Percentiles rank a stretch among this genome's conserved stretches.
Evolutionary conservation across 2,329 filamentous ascomycete species (phyloP).

Genomic region (Hymenoscyphus infarciens): DNA sequence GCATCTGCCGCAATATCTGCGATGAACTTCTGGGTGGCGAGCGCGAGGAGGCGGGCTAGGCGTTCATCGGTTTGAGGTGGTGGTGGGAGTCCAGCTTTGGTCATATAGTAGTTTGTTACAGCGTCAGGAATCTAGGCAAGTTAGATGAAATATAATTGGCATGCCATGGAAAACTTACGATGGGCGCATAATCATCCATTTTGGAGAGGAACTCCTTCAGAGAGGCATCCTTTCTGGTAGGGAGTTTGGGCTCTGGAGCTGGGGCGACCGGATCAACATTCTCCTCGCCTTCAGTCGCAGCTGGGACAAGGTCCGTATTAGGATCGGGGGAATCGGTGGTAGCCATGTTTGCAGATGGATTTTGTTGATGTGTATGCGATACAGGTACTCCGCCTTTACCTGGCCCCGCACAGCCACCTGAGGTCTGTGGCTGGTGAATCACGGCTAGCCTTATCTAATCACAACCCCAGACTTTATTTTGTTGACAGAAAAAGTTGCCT

Average conservation of each 20-base stretch:
- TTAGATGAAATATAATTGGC: conserved; percentile 14
- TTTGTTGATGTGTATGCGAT: background rate
- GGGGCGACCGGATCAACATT: conserved; percentile 45
- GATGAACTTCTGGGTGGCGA: conserved; percentile 99
- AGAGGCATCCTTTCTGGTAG: conserved; percentile 85
- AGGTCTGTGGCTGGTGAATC: no score
- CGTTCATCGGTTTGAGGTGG: conserved; percentile 87
- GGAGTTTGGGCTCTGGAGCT: conserved; percentile 58
- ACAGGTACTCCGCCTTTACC: background rate
- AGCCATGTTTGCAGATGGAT: conserved; percentile 28
- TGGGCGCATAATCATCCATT: conserved; percentile 98
- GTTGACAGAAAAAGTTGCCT: conserved; percentile 11
- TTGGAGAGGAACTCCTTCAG: conserved; percentile 89
- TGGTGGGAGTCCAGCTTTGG: conserved; percentile 87
- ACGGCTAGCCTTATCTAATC: conserved; percentile 9
- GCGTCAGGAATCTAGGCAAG: conserved; percentile 83
- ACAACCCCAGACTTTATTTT: background rate
- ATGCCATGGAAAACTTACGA: conserved; percentile 56
- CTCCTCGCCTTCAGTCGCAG: conserved; percentile 28
- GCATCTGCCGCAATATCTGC: conserved; percentile 96
- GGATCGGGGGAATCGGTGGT: conserved; percentile 35
- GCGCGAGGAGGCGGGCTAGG: conserved; percentile 86
- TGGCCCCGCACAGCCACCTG: no score
- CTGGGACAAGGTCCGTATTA: conserved; percentile 31
- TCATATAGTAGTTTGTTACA: conserved; percentile 97